phyloP scores from a whole-genome alignment of 192 early-diverging fungal species.

The Entophlyctis helioformis region DNA sequence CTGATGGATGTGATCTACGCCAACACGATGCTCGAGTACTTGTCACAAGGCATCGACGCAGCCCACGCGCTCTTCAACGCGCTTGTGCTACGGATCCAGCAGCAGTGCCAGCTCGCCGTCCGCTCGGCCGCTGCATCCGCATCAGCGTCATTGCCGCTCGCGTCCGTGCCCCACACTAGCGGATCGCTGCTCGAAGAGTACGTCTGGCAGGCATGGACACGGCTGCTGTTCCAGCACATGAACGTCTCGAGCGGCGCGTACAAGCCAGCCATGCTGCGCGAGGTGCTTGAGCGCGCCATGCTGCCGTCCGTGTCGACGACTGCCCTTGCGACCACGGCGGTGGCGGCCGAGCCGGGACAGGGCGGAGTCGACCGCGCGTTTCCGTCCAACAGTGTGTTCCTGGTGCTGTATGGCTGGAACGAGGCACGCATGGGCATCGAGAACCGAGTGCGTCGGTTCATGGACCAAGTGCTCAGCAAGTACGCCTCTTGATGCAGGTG shows the following conservation, averaged over 20 bases:
- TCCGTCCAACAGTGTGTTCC: constrained; percentile 42
- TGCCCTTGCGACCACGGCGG: too few relatives aligned
- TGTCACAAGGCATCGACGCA: constrained; percentile 8
- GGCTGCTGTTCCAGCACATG: constrained; percentile 11
- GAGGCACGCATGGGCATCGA: constrained; percentile 49
- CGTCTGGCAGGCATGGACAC: constrained; percentile 7
- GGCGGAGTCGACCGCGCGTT: too few relatives aligned
- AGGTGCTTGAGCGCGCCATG: constrained; percentile 29
- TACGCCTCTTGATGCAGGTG: too few relatives aligned
- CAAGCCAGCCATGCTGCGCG: constrained; percentile 31
- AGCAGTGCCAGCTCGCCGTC: too few relatives aligned
- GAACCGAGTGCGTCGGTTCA: constrained; percentile 32
- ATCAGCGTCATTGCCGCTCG: background rate
- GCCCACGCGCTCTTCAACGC: too few relatives aligned
- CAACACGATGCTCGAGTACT: constrained; percentile 18
- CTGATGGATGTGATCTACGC: too few relatives aligned
- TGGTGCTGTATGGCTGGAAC: constrained; percentile 41
- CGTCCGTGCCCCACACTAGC: background rate
- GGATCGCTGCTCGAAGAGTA: constrained; percentile 10
- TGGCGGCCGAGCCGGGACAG: too few relatives aligned
- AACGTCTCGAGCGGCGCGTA: constrained; percentile 11
- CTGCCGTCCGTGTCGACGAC: too few relatives aligned
- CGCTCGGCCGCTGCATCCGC: background rate
- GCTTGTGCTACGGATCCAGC: too few relatives aligned
- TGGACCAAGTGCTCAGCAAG: constrained; percentile 26